Evolutionary conservation across 345 rosid species (phyloP).

Genomic region (Zanthoxylum bungeanum): DNA sequence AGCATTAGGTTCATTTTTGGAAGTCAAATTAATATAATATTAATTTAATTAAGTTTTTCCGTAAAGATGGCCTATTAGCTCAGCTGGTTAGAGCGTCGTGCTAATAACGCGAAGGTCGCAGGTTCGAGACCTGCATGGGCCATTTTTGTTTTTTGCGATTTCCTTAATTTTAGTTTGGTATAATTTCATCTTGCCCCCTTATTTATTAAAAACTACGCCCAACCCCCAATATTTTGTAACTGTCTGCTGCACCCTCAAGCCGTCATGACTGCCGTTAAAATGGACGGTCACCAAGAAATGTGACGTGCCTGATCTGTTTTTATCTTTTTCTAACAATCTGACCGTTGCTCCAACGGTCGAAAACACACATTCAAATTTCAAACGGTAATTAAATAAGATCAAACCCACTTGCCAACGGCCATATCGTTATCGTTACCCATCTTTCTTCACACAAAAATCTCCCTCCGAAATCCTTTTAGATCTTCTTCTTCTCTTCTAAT

Average conservation of each 20-base stretch:
- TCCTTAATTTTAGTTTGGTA: too few relatives aligned
- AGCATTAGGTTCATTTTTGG: too few relatives aligned
- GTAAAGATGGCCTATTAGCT: not conserved
- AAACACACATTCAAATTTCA: not conserved
- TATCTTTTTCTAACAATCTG: not conserved
- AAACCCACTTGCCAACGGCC: not conserved
- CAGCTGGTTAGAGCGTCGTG: not conserved
- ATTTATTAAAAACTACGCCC: too few relatives aligned
- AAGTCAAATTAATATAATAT: too few relatives aligned
- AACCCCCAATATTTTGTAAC: too few relatives aligned
- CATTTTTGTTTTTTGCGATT: not conserved
- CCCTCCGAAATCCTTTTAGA: not conserved
- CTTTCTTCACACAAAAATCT: not conserved
- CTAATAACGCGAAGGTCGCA: conserved; percentile 54
- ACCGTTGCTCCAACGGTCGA: conserved; percentile 17
- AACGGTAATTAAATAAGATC: not conserved
- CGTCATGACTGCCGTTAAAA: too few relatives aligned
- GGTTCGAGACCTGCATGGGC: conserved; percentile 50
- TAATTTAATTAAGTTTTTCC: too few relatives aligned
- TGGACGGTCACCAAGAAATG: not conserved
- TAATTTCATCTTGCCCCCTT: not conserved
- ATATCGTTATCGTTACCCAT: not conserved
- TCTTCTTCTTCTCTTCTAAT: not conserved
- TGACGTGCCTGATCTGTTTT: too few relatives aligned
- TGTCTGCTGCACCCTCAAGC: too few relatives aligned